These are phyloP conservation scores for Hypoxylon lienhwacheense DNA, from an alignment of 495 filamentous ascomycete species.

Conservation along the genomic window DNA sequence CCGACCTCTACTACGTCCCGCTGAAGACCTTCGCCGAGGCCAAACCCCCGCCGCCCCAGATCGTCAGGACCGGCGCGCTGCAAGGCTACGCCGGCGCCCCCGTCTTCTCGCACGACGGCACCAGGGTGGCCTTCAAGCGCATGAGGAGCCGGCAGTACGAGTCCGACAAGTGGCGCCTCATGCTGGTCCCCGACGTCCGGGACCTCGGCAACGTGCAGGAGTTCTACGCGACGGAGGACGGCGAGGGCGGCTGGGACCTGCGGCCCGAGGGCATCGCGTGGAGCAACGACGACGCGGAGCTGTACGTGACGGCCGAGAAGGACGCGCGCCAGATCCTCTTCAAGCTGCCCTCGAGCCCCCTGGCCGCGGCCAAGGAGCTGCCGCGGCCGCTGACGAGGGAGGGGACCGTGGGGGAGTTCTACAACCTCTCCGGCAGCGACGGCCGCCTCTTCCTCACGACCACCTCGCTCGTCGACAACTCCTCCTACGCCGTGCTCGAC, in stretches of 20 bases:
- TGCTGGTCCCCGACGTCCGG: conserved; percentile 62
- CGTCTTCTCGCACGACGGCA: conserved; percentile 73
- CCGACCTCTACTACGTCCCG: conserved; percentile 72
- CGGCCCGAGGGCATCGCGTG: conserved; percentile 68
- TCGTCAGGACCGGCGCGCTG: conserved; percentile 52
- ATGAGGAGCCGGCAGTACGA: conserved; percentile 86
- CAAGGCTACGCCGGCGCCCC: conserved; percentile 77
- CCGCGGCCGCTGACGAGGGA: conserved; percentile 61
- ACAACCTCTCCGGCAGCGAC: conserved; percentile 51
- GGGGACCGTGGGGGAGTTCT: conserved; percentile 63
- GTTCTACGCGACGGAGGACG: conserved; percentile 63
- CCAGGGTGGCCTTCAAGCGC: conserved; percentile 73
- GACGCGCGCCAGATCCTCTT: conserved; percentile 65
- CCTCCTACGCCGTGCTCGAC: conserved; percentile 64
- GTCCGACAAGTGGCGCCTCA: conserved; percentile 78
- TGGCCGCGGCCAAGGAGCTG: conserved; percentile 53
- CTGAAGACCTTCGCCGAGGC: conserved; percentile 60
- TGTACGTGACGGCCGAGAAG: conserved; percentile 70
- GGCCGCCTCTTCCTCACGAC: conserved; percentile 64
- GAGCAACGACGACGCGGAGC: conserved; percentile 62
- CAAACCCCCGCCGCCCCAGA: conserved; percentile 47
- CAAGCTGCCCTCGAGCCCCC: conserved; percentile 58
- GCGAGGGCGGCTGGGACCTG: conserved; percentile 65
- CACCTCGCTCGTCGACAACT: conserved; percentile 69
- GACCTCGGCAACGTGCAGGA: conserved; percentile 64